phyloP scores from a whole-genome alignment of 805 yeast genomes.

The Ogataea neopini region DNA sequence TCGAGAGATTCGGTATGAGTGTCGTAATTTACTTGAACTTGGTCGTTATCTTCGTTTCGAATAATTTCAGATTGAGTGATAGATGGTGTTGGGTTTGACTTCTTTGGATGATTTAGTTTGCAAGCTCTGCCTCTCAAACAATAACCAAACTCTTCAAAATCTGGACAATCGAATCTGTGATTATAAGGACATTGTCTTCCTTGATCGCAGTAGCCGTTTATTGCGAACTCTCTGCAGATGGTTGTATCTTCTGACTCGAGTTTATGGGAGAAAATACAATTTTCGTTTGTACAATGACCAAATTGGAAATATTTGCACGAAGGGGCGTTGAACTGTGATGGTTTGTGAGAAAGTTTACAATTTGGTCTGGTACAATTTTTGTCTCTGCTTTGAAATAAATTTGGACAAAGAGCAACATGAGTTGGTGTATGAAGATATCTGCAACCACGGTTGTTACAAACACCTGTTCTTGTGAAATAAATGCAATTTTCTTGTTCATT shows the following conservation, averaged over 20 bases:
- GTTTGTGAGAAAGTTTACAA: constrained; percentile 59
- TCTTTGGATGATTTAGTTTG: constrained; percentile 48
- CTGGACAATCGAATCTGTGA: constrained; percentile 71
- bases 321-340: constrained; percentile 61
- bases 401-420: constrained; percentile 56
- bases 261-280: constrained; percentile 55
- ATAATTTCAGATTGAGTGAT: constrained; percentile 5
- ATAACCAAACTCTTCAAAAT: constrained; percentile 57
- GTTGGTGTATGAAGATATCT: constrained; percentile 51
- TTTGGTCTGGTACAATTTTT: constrained; percentile 48
- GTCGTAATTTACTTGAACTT: constrained; percentile 26
- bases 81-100: not conserved
- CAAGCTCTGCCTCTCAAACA: constrained; percentile 59
- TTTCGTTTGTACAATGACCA: constrained; percentile 47
- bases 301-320: constrained; percentile 53
- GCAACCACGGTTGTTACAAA: constrained; percentile 56
- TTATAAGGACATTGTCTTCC: constrained; percentile 58
- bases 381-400: constrained; percentile 38
- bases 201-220: constrained; percentile 65
- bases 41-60: constrained; percentile 36
- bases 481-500: constrained; percentile 22
- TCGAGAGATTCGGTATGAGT: constrained; percentile 21
- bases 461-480: constrained; percentile 41
- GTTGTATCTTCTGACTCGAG: constrained; percentile 35
- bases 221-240: constrained; percentile 66